Conservation (phyloP, 495 filamentous ascomycete genomes). For the Hapsidospora chrysogenum region DNA sequence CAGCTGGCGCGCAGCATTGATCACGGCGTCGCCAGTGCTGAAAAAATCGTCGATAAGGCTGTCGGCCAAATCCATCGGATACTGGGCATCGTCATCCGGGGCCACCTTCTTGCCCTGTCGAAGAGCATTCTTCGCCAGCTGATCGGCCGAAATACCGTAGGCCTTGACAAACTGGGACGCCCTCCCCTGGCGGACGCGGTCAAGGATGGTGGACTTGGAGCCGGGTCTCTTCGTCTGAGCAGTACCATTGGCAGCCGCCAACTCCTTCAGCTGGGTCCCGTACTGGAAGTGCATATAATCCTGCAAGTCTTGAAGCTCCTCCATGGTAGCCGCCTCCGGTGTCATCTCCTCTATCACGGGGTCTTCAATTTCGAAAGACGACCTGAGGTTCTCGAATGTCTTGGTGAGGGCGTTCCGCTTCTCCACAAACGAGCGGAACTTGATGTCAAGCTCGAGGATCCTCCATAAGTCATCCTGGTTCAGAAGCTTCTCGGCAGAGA, state of each 20-base stretch:
- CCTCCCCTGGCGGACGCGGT: conserved; percentile 61
- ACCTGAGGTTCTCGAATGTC: conserved; percentile 55
- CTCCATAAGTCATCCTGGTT: conserved; percentile 90
- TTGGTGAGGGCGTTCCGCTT: conserved; percentile 72
- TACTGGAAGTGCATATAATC: conserved; percentile 97
- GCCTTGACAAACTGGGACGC: conserved; percentile 72
- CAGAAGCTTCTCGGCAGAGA: conserved; percentile 73
- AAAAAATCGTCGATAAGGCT: conserved; percentile 54
- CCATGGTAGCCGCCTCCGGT: conserved; percentile 56
- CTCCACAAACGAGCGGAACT: conserved; percentile 77
- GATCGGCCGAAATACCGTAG: conserved; percentile 79
- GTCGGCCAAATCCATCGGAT: conserved; percentile 78
- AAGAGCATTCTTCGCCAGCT: conserved; percentile 70
- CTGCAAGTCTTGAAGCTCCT: conserved; percentile 90
- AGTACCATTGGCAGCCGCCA: conserved; percentile 41
- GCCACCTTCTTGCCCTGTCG: conserved; percentile 60
- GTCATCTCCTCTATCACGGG: conserved; percentile 65
- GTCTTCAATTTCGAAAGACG: conserved; percentile 35
- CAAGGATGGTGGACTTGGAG: conserved; percentile 56
- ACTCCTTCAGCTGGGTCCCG: conserved; percentile 61
- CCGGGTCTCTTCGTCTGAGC: conserved; percentile 55
- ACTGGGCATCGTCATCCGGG: conserved; percentile 60
- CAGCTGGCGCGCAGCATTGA: conserved; percentile 67
- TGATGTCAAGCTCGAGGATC: conserved; percentile 84
- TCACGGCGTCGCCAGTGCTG: conserved; percentile 53